Conservation (phyloP, 768 basidiomycete species). For the Dictyophora rubrovolvata region DNA sequence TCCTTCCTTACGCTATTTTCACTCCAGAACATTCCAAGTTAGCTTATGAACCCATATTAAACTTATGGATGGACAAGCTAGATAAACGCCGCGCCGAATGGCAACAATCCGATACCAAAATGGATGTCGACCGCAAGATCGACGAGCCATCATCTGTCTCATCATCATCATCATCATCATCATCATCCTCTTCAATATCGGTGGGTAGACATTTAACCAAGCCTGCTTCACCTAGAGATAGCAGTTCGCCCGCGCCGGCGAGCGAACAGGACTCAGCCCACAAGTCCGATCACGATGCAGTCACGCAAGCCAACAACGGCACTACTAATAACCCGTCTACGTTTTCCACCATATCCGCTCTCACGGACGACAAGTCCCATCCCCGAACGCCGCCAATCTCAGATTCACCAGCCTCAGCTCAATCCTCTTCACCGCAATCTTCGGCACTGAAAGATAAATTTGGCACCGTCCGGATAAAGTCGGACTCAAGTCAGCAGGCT, state of each 20-base stretch:
- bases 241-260: no score
- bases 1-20: conserved; percentile 72
- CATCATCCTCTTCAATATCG: conserved; percentile 13
- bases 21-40: conserved; percentile 70
- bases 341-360: neutral
- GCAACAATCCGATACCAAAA: neutral
- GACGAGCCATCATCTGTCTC: neutral
- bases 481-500: neutral
- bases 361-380: neutral
- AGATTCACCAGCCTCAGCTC: neutral
- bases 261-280: no score
- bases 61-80: neutral
- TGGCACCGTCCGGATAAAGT: neutral
- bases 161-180: conserved; percentile 26
- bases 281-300: no score
- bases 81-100: neutral
- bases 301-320: neutral
- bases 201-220: no score
- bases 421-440: neutral
- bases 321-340: neutral
- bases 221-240: no score
- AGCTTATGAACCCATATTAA: conserved; percentile 64
- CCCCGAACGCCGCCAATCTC: neutral
- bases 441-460: neutral
- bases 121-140: neutral